Evolutionary conservation across 2,329 filamentous ascomycete genomes (phyloP), one percentile per base, ranked within the genome.

Genomic region (Nemania bipapillata): DNA sequence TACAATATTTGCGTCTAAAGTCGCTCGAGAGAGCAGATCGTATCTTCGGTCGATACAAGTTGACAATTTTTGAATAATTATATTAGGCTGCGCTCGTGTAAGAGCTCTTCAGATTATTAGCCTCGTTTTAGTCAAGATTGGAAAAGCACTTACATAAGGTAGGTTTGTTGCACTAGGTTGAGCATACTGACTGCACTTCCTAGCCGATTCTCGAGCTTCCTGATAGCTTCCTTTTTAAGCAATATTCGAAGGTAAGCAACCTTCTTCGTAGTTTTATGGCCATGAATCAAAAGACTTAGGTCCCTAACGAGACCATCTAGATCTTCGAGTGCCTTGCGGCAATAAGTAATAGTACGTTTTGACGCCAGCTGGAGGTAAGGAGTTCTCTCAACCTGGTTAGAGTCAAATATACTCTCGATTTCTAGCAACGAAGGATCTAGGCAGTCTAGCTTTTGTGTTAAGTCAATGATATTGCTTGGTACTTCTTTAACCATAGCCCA

Each of bases 141-240:
- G 4, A 28, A 30, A n/a, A n/a, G 7, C 2, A 40, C 53, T 56
- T 22, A 56, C 53, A 42, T 57, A 17, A 57, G 54, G 9, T 57
- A 57, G 24, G 54, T 57, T 57, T 57, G 32, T 30, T 57, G 54
- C 37, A 57, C 54, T 42, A 57, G 24, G 42, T 20, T 57, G 8
- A 57, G 54, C 32, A 57, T 45, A 24, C 5, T 57, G 17, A 42
- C 54, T 5, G 32, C 54, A 45, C 32, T 40, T 11, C 22, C 54
- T 57, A 57, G 9, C 37, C 54, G 32, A 26, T 57, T 42, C 54
- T 57, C 37, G n/a, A 57, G 17, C 20, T 45, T 57, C 26, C 24
- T 6, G 12, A 57, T n/a, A 11, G 37, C 1, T 3, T 57, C 20
- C 9, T 57, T 42, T 30, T 42, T 26, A 7, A 57, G 17, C 17